Conservation (phyloP, 768 basidiomycete species). For the Tricholoma saponaceum region DNA sequence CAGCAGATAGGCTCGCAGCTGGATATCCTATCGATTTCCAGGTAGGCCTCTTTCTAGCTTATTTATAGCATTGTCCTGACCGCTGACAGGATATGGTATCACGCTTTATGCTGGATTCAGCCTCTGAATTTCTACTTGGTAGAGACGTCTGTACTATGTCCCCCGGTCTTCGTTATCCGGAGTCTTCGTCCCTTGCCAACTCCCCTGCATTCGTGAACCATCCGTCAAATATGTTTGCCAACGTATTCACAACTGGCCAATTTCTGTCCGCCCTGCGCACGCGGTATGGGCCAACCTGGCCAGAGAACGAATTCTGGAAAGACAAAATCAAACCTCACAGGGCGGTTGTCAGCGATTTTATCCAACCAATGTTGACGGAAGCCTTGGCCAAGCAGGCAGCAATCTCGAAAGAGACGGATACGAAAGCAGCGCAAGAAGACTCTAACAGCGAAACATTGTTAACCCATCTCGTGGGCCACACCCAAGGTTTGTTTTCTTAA, state of each 20-base stretch:
- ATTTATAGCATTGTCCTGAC: neutral
- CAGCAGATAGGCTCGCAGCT: slow-evolving; percentile 36
- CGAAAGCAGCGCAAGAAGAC: slow-evolving; percentile 20
- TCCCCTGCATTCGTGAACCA: slow-evolving; percentile 23
- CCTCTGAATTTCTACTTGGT: slow-evolving; percentile 58
- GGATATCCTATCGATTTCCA: slow-evolving; percentile 58
- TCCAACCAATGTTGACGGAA: slow-evolving; percentile 48
- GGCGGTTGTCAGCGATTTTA: slow-evolving; percentile 43
- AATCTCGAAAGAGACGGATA: neutral
- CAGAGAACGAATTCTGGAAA: slow-evolving; percentile 46
- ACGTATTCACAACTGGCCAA: slow-evolving; percentile 47
- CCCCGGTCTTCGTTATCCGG: slow-evolving; percentile 48
- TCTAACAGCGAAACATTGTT: slow-evolving; percentile 35
- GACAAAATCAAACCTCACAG: slow-evolving; percentile 44
- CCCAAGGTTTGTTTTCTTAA: slow-evolving; percentile 39
- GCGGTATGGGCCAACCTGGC: slow-evolving; percentile 39
- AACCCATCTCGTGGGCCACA: slow-evolving; percentile 51
- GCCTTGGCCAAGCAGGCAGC: slow-evolving; percentile 33
- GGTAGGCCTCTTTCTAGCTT: slow-evolving; percentile 19
- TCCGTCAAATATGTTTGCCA: slow-evolving; percentile 40
- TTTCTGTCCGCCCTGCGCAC: slow-evolving; percentile 29
- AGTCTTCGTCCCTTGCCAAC: slow-evolving; percentile 21
- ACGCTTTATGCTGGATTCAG: slow-evolving; percentile 62
- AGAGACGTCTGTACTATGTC: slow-evolving; percentile 45
- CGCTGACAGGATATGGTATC: slow-evolving; percentile 34